Evolutionary conservation across 1,139 yeast species (phyloP).

Genomic region (Pichia sp.): DNA sequence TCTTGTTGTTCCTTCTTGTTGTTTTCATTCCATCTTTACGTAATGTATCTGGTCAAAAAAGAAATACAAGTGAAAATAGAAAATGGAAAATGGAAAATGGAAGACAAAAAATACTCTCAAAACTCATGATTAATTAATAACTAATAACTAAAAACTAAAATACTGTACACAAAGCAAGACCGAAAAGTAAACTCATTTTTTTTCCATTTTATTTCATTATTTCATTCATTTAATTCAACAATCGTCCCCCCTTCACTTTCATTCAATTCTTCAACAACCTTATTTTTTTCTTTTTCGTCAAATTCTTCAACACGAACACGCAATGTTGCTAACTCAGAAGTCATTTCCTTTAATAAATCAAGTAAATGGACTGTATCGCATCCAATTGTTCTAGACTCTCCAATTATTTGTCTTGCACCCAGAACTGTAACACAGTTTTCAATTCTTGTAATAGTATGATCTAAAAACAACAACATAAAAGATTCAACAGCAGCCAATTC

Average conservation of each 20-base stretch:
- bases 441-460: slow-evolving; percentile 57
- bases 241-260: neutral
- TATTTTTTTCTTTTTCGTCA: neutral
- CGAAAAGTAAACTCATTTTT: too few relatives aligned
- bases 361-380: slow-evolving; percentile 3
- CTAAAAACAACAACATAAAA: slow-evolving; percentile 44
- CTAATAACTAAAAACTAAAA: too few relatives aligned
- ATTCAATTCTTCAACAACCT: neutral
- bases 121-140: too few relatives aligned
- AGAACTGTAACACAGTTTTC: slow-evolving; percentile 43
- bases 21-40: neutral
- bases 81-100: too few relatives aligned
- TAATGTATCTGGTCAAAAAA: too few relatives aligned
- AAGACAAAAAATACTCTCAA: too few relatives aligned
- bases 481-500: slow-evolving; percentile 24
- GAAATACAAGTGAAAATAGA: too few relatives aligned
- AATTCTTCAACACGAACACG: neutral
- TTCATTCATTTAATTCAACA: neutral
- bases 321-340: slow-evolving; percentile 1
- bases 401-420: slow-evolving; percentile 20
- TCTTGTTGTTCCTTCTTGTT: neutral
- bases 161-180: too few relatives aligned
- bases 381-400: neutral
- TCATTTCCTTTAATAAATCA: slow-evolving; percentile 8
- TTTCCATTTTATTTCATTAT: neutral